Evolutionary conservation across 1,284 basidiomycete genomes (phyloP).

Genomic region (Wolfiporia cocos): DNA sequence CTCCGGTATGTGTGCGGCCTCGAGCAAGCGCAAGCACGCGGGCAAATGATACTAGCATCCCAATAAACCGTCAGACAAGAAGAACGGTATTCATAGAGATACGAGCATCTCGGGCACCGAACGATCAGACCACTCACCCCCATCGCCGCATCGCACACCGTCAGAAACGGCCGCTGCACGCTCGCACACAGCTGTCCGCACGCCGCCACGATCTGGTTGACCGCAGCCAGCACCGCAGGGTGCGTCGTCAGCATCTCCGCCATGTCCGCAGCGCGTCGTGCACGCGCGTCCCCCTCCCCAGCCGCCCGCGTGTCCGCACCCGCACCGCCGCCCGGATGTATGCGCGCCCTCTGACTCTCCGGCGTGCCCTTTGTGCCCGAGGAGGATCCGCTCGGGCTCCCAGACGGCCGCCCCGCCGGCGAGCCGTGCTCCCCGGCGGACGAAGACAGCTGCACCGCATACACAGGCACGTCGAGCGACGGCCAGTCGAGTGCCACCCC

Average conservation of each 20-base stretch:
- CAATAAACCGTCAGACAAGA: too few relatives aligned
- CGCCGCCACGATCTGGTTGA: constrained; percentile 58
- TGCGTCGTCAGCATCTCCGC: constrained; percentile 50
- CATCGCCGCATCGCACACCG: constrained; percentile 62
- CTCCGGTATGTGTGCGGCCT: constrained; percentile 61
- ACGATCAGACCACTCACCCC: constrained; percentile 47
- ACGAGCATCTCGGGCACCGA: too few relatives aligned
- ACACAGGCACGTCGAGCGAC: constrained; percentile 1
- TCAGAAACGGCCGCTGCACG: constrained; percentile 61
- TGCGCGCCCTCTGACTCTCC: neutral
- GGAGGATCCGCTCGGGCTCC: too few relatives aligned
- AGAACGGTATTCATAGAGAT: too few relatives aligned
- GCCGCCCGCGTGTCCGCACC: neutral
- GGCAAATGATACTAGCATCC: constrained; percentile 72
- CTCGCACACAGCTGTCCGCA: constrained; percentile 56
- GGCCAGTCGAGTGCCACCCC: constrained; percentile 3
- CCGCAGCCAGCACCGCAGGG: constrained; percentile 51
- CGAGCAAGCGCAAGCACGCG: constrained; percentile 60
- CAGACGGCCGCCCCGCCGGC: too few relatives aligned
- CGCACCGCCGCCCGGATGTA: neutral
- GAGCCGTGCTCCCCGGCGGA: too few relatives aligned
- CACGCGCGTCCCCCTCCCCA: neutral
- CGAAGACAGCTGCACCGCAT: neutral
- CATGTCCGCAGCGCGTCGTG: neutral
- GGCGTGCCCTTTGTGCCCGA: too few relatives aligned